Evolutionary conservation across 331 rosid species (phyloP), one percentile per base, ranked within the genome.

Genomic region (Cydonia oblonga): DNA sequence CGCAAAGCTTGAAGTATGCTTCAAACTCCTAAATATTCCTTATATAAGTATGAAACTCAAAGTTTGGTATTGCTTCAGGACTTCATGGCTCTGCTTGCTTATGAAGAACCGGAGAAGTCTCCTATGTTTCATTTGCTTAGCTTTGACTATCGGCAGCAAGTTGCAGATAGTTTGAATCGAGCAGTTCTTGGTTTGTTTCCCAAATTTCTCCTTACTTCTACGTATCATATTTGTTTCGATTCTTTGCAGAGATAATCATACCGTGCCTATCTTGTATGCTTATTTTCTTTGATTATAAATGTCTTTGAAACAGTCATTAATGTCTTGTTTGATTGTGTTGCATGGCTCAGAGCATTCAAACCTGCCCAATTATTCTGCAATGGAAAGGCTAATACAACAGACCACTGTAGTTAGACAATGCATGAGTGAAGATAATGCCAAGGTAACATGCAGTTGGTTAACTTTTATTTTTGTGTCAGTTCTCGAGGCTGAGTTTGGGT

Each of bases 341-440:
- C 70, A 32, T 82, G 82, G 75, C 76, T 66, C 88, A 95, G 99
- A 83, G 44, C 87, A 95, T 79, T 81, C 87, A 53, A 95, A 87
- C 66, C 85, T 87, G 68, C 99, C 97, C 70, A 84, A 89, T 79
- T 85, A 85, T 81, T 83, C 96, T 53, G 85, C 96, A 70, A 84
- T 91, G 97, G 99, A 95, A 83, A 91, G 89, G 89, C 90, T 95
- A 67, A 84, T 91, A 77, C 90, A 89, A 65, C 99, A 95, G 81
- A 79, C 96, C 12, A 85, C 93, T n/a, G 81, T 81, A 19, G 99
- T 95, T 64, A 84, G 93, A 60, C 93, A 95, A 64, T 89, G 78
- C 85, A 83, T 91, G 68, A 84, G 81, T 78, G 90, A 86, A 58
- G 97, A 88, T 72, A 76, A 78, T 76, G 90, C 79, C 74, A 89